These are phyloP conservation scores for Gyromitra esculenta DNA, from an alignment of 2,329 filamentous ascomycete species.

Conservation along the genomic window DNA sequence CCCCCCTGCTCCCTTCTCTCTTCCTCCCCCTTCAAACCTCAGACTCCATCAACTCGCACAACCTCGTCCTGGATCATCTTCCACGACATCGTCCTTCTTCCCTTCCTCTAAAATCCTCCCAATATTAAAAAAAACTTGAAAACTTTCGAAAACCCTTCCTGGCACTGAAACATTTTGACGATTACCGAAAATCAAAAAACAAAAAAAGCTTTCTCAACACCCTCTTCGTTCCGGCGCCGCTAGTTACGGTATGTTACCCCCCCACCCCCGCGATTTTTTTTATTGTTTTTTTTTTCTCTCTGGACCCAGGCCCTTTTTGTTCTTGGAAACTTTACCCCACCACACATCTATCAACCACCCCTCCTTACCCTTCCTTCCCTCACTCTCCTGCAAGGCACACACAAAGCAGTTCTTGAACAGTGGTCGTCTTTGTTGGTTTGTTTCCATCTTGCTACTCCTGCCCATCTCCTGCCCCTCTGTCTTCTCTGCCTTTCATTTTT, in stretches of 20 bases:
- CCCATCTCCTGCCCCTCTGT: background rate
- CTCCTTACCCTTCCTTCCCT: constrained; percentile 7
- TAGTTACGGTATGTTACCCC: constrained; percentile 50
- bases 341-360: constrained; percentile 33
- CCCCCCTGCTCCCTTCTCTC: constrained; percentile 17
- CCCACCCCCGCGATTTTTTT: constrained; percentile 58
- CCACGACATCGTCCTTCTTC: constrained; percentile 42
- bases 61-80: background rate
- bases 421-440: constrained; percentile 49
- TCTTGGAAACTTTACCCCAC: constrained; percentile 47
- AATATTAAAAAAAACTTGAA: constrained; percentile 56
- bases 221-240: constrained; percentile 23
- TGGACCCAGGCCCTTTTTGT: constrained; percentile 32
- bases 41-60: constrained; percentile 31
- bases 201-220: constrained; percentile 48
- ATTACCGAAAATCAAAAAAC: constrained; percentile 33
- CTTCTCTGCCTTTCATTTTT: constrained; percentile 6
- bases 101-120: constrained; percentile 48
- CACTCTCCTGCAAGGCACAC: constrained; percentile 50
- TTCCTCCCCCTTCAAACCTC: constrained; percentile 22
- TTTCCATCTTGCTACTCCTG: constrained; percentile 23
- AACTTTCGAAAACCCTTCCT: constrained; percentile 56
- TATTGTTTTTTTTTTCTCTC: constrained; percentile 48
- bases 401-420: constrained; percentile 47
- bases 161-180: constrained; percentile 27